Base-by-base conservation (phyloP, 495 filamentous ascomycete genomes). In the Neurospora terricola region DNA sequence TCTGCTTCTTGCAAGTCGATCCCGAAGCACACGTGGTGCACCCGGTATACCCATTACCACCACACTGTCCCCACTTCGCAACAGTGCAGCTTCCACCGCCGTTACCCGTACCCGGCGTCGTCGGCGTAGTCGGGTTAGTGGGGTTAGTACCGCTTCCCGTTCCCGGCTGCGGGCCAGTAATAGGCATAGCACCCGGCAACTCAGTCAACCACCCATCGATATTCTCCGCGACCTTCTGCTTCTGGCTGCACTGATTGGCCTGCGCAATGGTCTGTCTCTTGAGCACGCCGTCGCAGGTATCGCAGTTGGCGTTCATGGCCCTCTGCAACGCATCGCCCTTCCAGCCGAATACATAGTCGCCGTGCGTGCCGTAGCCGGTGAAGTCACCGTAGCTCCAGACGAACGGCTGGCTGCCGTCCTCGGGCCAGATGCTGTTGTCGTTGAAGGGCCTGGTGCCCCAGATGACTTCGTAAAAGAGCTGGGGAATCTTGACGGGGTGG, bases 291-390 rank as follows among this genome's bases (percentile, higher is more conserved):
- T 78, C 80, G 66, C 77, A 79, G 70, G 79, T 80, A 59, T 82
- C 78, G 73, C 80, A 83, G 74, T 80, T 80, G 62, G 74, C 72
- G 71, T 84, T 79, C 81, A 83, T 84, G 9, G 80, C 81, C n/a
- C 72, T 76, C 70, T 83, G 81, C 34, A 83, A 75, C 1, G 78
- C 78, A 59, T 81, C 70, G 34, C 78, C 81, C 73, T 83, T 83
- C 82, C 83, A 83, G 14, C 82, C 81, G 71, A 83, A 83, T 1
- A 83, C 75, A 45, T 83, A 83, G 73, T 84, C 81, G 5, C 82
- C 83, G 75, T 84, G 82, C 62, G 80, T 80, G 1, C 80, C 79
- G 73, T 79, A 83, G 1, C 82, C 82, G 0, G 81, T 82, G 5
- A 71, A 62, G 71, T 85, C 80, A 38, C 82, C 83, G 45, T 83